Percentiles rank a stretch among this genome's conserved stretches.
These are phyloP conservation scores for Santalum album DNA, from an alignment of 164 flowering plant genomes.

Conservation along the genomic window DNA sequence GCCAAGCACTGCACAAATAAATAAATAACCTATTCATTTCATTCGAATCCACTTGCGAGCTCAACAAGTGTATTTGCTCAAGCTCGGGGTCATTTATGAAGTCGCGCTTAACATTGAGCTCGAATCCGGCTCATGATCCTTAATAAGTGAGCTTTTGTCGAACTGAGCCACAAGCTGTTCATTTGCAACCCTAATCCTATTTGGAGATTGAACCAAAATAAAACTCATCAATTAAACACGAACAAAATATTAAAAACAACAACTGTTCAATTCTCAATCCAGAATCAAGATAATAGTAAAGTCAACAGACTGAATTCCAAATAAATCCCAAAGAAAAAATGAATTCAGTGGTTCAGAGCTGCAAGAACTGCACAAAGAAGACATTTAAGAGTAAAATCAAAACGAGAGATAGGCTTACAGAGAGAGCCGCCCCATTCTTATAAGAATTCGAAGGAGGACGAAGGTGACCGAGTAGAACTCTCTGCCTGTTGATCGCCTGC, in stretches of 20 bases:
- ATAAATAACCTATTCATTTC: too few relatives aligned
- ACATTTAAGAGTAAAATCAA: neutral
- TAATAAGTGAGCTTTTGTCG: too few relatives aligned
- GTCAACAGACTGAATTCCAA: neutral
- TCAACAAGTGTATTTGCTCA: too few relatives aligned
- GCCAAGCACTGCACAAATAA: too few relatives aligned
- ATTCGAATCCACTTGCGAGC: too few relatives aligned
- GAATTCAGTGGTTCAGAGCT: neutral
- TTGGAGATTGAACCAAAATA: neutral
- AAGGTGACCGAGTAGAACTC: slow-evolving; percentile 64
- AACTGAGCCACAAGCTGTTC: too few relatives aligned
- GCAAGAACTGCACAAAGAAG: neutral
- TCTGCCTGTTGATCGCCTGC: slow-evolving; percentile 75
- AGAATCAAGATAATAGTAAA: too few relatives aligned
- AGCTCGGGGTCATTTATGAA: too few relatives aligned
- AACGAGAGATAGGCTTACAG: slow-evolving; percentile 30
- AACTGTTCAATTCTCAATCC: too few relatives aligned
- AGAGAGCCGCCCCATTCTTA: slow-evolving; percentile 29
- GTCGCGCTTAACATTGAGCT: too few relatives aligned
- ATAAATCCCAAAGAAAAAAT: neutral
- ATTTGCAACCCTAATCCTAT: too few relatives aligned
- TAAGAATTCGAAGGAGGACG: slow-evolving; percentile 42
- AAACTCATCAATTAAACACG: neutral
- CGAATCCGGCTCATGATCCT: too few relatives aligned
- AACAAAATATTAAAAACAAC: neutral